phyloP scores from a whole-genome alignment of 345 rosid species.

The Brassica carinata region DNA sequence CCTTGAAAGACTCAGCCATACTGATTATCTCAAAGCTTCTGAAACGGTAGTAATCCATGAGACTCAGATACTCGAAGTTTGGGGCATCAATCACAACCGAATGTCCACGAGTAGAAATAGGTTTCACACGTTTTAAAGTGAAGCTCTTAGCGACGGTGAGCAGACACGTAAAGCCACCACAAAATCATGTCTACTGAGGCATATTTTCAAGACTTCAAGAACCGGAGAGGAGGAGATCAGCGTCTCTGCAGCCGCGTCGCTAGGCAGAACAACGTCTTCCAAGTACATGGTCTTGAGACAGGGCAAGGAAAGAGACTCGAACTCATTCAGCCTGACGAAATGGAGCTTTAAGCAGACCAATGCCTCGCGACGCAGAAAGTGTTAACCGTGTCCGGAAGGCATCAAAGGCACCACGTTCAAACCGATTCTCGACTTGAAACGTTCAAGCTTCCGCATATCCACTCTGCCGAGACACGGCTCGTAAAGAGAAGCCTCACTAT shows the following conservation, averaged over 20 bases:
- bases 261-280: not conserved
- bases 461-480: not conserved
- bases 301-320: not conserved
- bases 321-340: not conserved
- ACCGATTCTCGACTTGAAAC: not conserved
- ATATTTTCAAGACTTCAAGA: not conserved
- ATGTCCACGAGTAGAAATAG: not conserved
- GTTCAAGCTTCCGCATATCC: not conserved
- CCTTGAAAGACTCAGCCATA: not conserved
- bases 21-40: not conserved
- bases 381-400: not conserved
- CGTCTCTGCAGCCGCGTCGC: not conserved
- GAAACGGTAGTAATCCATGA: not conserved
- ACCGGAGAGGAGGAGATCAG: slow-evolving; percentile 15
- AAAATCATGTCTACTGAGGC: not conserved
- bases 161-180: not conserved
- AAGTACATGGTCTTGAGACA: slow-evolving; percentile 21
- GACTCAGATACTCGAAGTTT: not conserved
- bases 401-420: not conserved
- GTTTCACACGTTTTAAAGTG: not conserved
- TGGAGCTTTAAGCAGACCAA: slow-evolving; percentile 5
- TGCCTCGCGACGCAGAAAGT: not conserved
- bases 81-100: not conserved
- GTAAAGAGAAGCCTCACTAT: not conserved
- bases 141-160: slow-evolving; percentile 15